These are phyloP conservation scores for Suillus luteus DNA, from an alignment of 768 basidiomycete species.

Conservation along the genomic window DNA sequence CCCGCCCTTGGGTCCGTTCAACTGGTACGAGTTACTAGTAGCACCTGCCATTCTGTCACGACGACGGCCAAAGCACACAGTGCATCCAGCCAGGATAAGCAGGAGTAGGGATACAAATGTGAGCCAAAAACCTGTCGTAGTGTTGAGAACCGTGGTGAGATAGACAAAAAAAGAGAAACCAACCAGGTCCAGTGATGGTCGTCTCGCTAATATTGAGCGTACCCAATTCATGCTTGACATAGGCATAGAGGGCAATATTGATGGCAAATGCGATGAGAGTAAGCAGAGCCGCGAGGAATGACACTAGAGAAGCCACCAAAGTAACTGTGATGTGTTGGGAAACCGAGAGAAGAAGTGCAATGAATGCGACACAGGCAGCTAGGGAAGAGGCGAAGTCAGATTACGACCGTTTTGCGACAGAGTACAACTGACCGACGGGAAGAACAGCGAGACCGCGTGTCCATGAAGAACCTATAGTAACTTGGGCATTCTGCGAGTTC, in stretches of 20 bases:
- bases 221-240: slow-evolving; percentile 57
- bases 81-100: slow-evolving; percentile 63
- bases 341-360: slow-evolving; percentile 65
- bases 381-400: slow-evolving; percentile 5
- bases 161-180: slow-evolving; percentile 21
- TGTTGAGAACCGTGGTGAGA: slow-evolving; percentile 10
- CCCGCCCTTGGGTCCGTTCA: slow-evolving; percentile 23
- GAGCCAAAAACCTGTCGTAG: slow-evolving; percentile 66
- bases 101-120: slow-evolving; percentile 69
- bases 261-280: slow-evolving; percentile 74
- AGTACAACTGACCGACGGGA: slow-evolving; percentile 60
- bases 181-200: slow-evolving; percentile 67
- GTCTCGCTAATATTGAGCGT: slow-evolving; percentile 46
- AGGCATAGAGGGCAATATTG: slow-evolving; percentile 73
- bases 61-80: slow-evolving; percentile 70
- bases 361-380: slow-evolving; percentile 57
- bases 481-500: slow-evolving; percentile 35
- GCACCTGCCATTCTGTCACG: slow-evolving; percentile 51
- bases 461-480: slow-evolving; percentile 56
- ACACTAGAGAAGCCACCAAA: slow-evolving; percentile 46
- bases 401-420: not conserved
- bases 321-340: slow-evolving; percentile 53
- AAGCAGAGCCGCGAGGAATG: slow-evolving; percentile 70
- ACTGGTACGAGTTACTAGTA: slow-evolving; percentile 22
- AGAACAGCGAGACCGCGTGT: slow-evolving; percentile 76